A percentile compares a stretch with the other conserved stretches of the same genome.
phyloP scores from a whole-genome alignment of 1,284 basidiomycete genomes.

The Irpex rosettiformis region DNA sequence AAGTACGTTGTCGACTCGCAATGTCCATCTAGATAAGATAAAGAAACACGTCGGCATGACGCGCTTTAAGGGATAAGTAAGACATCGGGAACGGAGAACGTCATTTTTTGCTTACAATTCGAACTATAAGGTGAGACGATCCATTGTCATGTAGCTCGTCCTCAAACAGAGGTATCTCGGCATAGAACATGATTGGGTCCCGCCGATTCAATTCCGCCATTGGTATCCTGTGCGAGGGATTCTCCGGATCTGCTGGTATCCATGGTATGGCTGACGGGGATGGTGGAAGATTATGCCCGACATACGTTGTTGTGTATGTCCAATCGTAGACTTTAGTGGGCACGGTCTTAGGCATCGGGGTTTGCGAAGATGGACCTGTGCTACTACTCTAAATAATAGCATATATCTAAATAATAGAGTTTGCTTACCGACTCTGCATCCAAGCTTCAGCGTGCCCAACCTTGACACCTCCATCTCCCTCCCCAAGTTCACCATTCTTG shows the following conservation, averaged over 20 bases:
- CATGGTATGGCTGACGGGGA: constrained; percentile 34
- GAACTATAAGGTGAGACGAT: constrained; percentile 74
- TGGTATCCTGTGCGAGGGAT: constrained; percentile 65
- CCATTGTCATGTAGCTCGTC: constrained; percentile 96
- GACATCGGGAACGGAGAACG: background rate
- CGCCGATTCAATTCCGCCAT: constrained; percentile 81
- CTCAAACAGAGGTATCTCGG: constrained; percentile 89
- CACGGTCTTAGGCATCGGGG: constrained; percentile 71
- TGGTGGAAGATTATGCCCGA: constrained; percentile 50
- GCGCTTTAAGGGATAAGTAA: constrained; percentile 49
- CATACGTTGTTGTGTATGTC: constrained; percentile 93
- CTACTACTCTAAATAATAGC: constrained; percentile 31
- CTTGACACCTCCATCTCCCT: constrained; percentile 86
- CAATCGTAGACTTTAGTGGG: constrained; percentile 92
- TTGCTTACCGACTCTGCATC: constrained; percentile 76
- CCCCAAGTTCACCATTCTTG: constrained; percentile 70
- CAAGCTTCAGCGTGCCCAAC: constrained; percentile 95
- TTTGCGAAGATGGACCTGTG: constrained; percentile 57
- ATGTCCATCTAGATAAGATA: constrained; percentile 87
- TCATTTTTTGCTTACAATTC: constrained; percentile 68
- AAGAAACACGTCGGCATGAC: constrained; percentile 98
- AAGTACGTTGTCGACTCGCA: constrained; percentile 93
- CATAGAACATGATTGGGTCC: constrained; percentile 94
- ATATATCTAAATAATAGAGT: background rate
- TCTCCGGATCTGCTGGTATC: constrained; percentile 49